Evolutionary conservation across 73 alveolate species (phyloP).

Genomic region (Paramecium primaurelia): DNA sequence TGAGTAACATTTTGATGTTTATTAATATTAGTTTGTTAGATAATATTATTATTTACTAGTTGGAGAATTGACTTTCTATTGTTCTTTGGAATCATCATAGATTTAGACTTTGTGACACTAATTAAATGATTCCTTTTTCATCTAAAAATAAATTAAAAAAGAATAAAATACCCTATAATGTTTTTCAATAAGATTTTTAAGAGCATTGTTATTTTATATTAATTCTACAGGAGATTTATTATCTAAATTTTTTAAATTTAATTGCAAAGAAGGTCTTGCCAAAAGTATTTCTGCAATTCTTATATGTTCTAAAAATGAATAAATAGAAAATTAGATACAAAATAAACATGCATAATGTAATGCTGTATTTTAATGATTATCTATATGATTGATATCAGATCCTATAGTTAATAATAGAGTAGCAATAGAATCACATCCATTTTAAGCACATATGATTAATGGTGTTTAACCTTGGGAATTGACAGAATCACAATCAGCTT

Average conservation of each 20-base stretch:
- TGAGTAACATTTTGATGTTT: not conserved
- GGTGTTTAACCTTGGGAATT: not conserved
- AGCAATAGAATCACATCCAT: slow-evolving; percentile 22
- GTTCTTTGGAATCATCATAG: not conserved
- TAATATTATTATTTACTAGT: not conserved
- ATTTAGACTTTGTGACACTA: slow-evolving; percentile 16
- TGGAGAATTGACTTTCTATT: not conserved
- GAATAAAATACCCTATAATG: not conserved
- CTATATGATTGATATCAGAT: slow-evolving; percentile 1
- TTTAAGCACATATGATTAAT: not conserved
- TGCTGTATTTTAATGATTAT: slow-evolving; percentile 12
- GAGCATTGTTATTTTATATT: not conserved
- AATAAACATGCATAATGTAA: slow-evolving; percentile 27
- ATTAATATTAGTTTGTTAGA: not conserved
- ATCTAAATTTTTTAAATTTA: not conserved
- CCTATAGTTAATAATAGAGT: slow-evolving; percentile 16
- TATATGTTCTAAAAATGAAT: not conserved
- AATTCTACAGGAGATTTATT: not conserved
- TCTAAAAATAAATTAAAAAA: not conserved
- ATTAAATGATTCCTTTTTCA: slow-evolving; percentile 41
- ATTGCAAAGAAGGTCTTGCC: not conserved
- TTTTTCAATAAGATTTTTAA: not conserved
- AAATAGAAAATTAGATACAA: not conserved
- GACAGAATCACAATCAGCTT: slow-evolving; percentile 22
- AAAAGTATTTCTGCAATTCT: slow-evolving; percentile 6